These are phyloP conservation scores for Leccinum variicolor DNA, from an alignment of 768 basidiomycete genomes.

Conservation along the genomic window DNA sequence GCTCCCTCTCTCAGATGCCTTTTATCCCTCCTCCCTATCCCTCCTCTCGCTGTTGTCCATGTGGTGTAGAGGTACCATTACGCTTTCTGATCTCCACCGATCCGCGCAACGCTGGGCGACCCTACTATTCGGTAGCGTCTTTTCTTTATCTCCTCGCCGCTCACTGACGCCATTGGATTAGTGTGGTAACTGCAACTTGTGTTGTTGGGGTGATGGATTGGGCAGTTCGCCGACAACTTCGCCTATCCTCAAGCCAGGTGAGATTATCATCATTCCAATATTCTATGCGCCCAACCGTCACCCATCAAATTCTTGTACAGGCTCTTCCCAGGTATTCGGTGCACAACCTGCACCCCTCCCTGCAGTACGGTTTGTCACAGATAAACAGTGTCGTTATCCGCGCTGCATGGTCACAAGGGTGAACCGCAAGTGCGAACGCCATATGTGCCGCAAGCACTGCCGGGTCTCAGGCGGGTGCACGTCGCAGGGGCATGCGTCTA, in stretches of 20 bases:
- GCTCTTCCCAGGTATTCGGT: not conserved
- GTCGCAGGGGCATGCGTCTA: not conserved
- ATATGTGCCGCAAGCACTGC: not conserved
- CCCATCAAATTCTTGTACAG: not conserved
- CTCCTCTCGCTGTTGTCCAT: not conserved
- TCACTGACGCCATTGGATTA: not conserved
- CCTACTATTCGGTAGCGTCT: not conserved
- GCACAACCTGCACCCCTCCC: not conserved
- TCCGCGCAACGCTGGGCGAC: not conserved
- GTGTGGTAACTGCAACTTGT: not conserved
- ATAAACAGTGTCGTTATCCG: not conserved
- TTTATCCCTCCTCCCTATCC: not conserved
- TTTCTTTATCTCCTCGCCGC: not conserved
- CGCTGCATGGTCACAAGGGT: not conserved
- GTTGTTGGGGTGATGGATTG: not conserved
- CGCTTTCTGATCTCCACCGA: not conserved
- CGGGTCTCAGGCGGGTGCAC: not conserved
- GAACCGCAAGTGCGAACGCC: not conserved
- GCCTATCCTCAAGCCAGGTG: not conserved
- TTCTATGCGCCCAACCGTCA: not conserved
- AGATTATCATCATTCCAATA: not conserved
- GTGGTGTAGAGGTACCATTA: not conserved
- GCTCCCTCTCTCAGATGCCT: not conserved
- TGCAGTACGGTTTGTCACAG: not conserved
- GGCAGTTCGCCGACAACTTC: not conserved